Percentiles rank a stretch among this genome's conserved stretches.
These are phyloP conservation scores for Vigna hirtella DNA, from an alignment of 306 rosid species.

Conservation along the genomic window DNA sequence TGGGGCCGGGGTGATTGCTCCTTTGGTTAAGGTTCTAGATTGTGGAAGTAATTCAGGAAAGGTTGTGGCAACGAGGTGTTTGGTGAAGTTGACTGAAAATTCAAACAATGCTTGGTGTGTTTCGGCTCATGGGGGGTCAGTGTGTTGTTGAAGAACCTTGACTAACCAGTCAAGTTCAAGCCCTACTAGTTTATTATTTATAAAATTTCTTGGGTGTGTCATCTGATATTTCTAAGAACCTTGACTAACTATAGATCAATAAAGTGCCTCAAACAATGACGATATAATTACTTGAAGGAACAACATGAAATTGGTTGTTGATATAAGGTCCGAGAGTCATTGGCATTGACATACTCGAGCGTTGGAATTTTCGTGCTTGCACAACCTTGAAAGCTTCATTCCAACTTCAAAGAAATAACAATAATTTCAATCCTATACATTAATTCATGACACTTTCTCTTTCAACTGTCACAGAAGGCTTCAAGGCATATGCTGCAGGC, in stretches of 20 bases:
- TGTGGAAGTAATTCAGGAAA: slow-evolving; percentile 64
- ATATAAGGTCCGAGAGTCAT: slow-evolving; percentile 1
- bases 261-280: slow-evolving; percentile 14
- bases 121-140: slow-evolving; percentile 91
- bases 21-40: slow-evolving; percentile 77
- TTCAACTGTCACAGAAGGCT: slow-evolving; percentile 66
- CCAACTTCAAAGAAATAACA: slow-evolving; percentile 14
- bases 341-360: slow-evolving; percentile 20
- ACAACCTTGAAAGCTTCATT: background rate
- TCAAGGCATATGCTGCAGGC: slow-evolving; percentile 98
- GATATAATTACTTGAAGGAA: slow-evolving; percentile 10
- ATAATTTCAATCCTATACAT: background rate
- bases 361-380: slow-evolving; percentile 3
- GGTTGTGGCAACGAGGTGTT: slow-evolving; percentile 65
- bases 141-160: slow-evolving; percentile 56
- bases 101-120: slow-evolving; percentile 89
- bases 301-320: background rate
- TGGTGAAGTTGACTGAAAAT: slow-evolving; percentile 80
- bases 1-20: slow-evolving; percentile 69
- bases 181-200: background rate
- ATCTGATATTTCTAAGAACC: slow-evolving; percentile 17
- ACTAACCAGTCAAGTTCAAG: slow-evolving; percentile 12
- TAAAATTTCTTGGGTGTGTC: background rate
- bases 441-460: background rate
- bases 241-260: slow-evolving; percentile 24